Evolutionary conservation across 371 early-diverging fungal genomes (phyloP), one percentile per base, ranked within the genome.

Genomic region (Blastocladiella emersonii): DNA sequence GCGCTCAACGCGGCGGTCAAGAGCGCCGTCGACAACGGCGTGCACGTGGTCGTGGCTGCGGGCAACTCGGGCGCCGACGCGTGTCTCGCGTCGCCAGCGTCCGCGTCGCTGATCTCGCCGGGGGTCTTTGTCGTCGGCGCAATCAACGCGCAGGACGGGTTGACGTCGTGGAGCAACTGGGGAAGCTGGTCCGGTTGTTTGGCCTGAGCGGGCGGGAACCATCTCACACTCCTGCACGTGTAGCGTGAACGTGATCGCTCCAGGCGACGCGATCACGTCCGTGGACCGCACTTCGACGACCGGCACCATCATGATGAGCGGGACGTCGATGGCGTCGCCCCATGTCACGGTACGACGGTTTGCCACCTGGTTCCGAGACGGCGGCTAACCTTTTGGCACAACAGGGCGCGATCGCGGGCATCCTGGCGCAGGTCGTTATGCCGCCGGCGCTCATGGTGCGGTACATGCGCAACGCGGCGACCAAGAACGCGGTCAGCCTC

Each of bases 41-140:
- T 85, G 57, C 72, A 76, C 63, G 78, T 81, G 34, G 73, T 77
- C 0, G 79, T 76, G 0, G 86, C 87, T 27, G 90, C 89, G 10
- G 89, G 89, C 53, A 85, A 85, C 71, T 66, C 70, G 37, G 65
- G 70, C 45, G 62, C 70, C 25, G 69, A 79, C 67, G 79, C 83
- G 8, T 84, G 84, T 63, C 43, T 57, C 34, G 69, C 67, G 61
- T 74, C 75, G 17, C 86, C 86, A 45, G 77, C 78, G 21, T 74
- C 78, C 21, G 67, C 78, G 15, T 3, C 17, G 45, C 45, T 19
- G 53, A 4, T 3, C 27, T 12, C 30, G 13, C 59, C 63, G 56
- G 60, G 64, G 34, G 76, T 73, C 37, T 68, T 83, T 36, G 83
- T 83, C 0, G 83, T 82, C 25, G 82, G 83, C 15, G n/a, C 59